These are phyloP conservation scores for Suillus plorans DNA, from an alignment of 768 basidiomycete species.

Conservation along the genomic window DNA sequence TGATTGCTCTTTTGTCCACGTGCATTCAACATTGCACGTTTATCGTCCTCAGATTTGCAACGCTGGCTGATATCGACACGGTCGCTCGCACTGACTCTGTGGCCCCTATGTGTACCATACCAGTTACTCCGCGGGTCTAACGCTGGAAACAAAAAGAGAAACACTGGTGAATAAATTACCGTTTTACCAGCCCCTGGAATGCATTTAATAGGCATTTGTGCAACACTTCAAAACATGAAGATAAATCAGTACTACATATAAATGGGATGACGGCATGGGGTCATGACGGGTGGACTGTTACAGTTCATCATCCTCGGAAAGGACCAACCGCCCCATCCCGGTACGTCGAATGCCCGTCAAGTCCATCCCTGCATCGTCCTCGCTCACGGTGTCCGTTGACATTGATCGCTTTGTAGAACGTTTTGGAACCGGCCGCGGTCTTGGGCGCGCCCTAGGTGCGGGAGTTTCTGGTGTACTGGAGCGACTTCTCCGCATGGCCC, in stretches of 20 bases:
- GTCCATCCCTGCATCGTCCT: background rate
- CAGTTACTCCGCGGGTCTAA: background rate
- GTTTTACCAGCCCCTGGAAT: background rate
- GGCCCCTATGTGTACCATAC: background rate
- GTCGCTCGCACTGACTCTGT: background rate
- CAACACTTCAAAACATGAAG: constrained; percentile 1
- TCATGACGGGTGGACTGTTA: constrained; percentile 13
- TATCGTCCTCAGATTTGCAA: background rate
- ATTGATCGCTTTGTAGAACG: background rate
- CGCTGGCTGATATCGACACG: background rate
- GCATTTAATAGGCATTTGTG: background rate
- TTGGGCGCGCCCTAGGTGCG: constrained; percentile 27
- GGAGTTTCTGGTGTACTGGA: constrained; percentile 21
- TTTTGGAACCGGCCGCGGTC: constrained; percentile 44
- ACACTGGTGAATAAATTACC: background rate
- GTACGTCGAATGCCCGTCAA: constrained; percentile 9
- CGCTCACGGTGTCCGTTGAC: background rate
- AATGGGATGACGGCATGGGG: constrained; percentile 9
- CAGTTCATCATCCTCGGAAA: constrained; percentile 40
- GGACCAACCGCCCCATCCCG: constrained; percentile 31
- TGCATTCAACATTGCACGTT: background rate
- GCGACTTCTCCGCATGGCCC: constrained; percentile 22
- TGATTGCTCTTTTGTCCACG: background rate
- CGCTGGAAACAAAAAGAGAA: background rate
- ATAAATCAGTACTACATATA: constrained; percentile 10